Evolutionary conservation across 2,329 filamentous ascomycete genomes (phyloP), one percentile per base, ranked within the genome.

Genomic region (Monosporascus sp.): DNA sequence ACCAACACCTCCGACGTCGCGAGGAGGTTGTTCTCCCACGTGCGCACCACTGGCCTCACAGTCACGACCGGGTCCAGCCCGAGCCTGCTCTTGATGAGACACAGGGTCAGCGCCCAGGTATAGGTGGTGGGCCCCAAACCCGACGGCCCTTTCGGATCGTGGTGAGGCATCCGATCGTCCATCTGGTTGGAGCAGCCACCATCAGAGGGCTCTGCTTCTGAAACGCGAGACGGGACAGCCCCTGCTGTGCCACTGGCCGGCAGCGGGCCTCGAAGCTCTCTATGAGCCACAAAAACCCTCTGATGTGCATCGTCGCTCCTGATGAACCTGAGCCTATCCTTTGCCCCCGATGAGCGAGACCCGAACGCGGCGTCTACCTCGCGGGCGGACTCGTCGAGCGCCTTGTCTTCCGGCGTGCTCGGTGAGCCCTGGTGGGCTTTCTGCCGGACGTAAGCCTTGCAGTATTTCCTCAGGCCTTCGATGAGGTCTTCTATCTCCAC

Each of bases 101-200:
- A 47, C 9, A 51, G 43, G 7, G 43, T 51, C 25, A 51, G 43
- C 5, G 15, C 27, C 49, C 49, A 51, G 17, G 49, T 51, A n/a
- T 38, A 47, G 15, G 49, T 51, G 41, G 27, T 51, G 25, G 14
- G n/a, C 11, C 25, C n/a, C 27, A 51, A 35, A 7, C 22, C 31
- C 18, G 18, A 25, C 2, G n/a, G 6, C 41, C 47, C 27, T 18
- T 17, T 27, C 11, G 49, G 49, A n/a, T 38, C 11, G 43, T 51
- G 49, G 41, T 51, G 49, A n/a, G 41, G 43, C 49, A 51, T 38
- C 15, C 49, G 49, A 11, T 27, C 14, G 7, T 17, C 8, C 27
- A 47, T 11, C 17, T 51, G 8, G 11, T 47, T 38, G 17, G 49
- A 51, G 31, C 49, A 51, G 6, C 49, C 49, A 51, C 49, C 27